Conservation (phyloP, 139 green algal genomes). For the Deuterostichococcus epilithicus region DNA sequence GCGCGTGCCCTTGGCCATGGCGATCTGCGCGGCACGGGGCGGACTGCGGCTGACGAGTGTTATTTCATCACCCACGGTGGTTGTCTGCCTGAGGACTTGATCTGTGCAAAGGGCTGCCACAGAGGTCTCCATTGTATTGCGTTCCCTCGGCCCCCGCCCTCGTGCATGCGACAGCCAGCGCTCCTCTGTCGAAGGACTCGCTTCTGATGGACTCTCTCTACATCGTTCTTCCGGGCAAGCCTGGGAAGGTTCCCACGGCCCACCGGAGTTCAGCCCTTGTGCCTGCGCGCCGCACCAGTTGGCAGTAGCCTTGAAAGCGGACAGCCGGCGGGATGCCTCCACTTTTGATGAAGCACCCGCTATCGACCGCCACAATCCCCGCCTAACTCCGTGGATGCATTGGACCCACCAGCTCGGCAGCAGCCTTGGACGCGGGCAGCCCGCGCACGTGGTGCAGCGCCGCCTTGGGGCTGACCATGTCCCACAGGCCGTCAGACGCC, state of each 20-base stretch:
- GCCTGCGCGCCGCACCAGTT: too few species aligned
- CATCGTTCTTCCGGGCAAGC: too few species aligned
- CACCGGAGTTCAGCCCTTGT: too few species aligned
- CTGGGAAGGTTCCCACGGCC: too few species aligned
- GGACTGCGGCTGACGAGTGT: neutral
- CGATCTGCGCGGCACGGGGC: conserved; percentile 8
- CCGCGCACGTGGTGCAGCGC: conserved; percentile 42
- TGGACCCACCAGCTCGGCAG: conserved; percentile 39
- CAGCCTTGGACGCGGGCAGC: conserved; percentile 44
- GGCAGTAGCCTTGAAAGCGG: neutral
- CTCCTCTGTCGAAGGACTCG: too few species aligned
- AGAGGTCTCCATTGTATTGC: neutral
- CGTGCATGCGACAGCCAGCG: neutral
- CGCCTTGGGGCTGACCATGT: conserved; percentile 69
- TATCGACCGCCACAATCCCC: neutral
- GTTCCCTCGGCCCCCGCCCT: neutral
- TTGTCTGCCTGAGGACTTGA: neutral
- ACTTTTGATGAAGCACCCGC: too few species aligned
- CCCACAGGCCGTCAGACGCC: conserved; percentile 89
- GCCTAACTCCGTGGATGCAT: neutral
- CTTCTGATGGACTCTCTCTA: too few species aligned
- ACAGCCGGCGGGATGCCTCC: neutral
- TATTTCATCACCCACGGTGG: neutral
- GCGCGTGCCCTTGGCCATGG: conserved; percentile 20
- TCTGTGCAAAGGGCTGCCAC: neutral